Conservation (phyloP, 2,329 filamentous ascomycete genomes). For the Fusarium oligoseptatum region DNA sequence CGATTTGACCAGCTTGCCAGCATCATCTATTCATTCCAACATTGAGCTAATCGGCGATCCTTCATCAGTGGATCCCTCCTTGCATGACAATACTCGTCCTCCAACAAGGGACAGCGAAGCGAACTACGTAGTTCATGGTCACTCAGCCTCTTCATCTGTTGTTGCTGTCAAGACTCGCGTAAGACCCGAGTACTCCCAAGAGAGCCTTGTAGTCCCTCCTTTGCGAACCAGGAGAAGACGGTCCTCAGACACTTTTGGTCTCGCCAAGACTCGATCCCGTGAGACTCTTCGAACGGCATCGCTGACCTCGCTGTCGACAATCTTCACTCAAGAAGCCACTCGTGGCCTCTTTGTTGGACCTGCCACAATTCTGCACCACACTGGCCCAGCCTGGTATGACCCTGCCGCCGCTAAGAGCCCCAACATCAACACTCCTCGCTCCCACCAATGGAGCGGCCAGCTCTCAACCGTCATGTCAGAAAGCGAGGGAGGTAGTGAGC, state of each 20-base stretch:
- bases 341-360: constrained; percentile 50
- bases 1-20: constrained; percentile 57
- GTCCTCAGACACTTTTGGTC: constrained; percentile 63
- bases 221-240: constrained; percentile 62
- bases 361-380: constrained; percentile 45
- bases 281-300: constrained; percentile 68
- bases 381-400: constrained; percentile 41
- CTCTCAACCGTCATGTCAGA: constrained; percentile 75
- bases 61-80: constrained; percentile 59
- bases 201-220: constrained; percentile 71
- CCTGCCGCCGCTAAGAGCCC: constrained; percentile 28
- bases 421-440: constrained; percentile 45
- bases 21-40: constrained; percentile 63
- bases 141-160: constrained; percentile 56
- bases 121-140: constrained; percentile 68
- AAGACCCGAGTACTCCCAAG: constrained; percentile 68
- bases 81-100: constrained; percentile 52
- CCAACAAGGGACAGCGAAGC: constrained; percentile 57
- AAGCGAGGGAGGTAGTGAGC: constrained; percentile 66
- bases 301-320: constrained; percentile 67
- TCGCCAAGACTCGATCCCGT: constrained; percentile 64
- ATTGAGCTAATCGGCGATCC: constrained; percentile 65
- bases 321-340: constrained; percentile 64
- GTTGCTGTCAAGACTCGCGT: constrained; percentile 50
- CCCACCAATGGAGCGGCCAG: constrained; percentile 74